phyloP scores from a whole-genome alignment of 2,329 filamentous ascomycete species.

The Myriosclerotinia duriaeana region DNA sequence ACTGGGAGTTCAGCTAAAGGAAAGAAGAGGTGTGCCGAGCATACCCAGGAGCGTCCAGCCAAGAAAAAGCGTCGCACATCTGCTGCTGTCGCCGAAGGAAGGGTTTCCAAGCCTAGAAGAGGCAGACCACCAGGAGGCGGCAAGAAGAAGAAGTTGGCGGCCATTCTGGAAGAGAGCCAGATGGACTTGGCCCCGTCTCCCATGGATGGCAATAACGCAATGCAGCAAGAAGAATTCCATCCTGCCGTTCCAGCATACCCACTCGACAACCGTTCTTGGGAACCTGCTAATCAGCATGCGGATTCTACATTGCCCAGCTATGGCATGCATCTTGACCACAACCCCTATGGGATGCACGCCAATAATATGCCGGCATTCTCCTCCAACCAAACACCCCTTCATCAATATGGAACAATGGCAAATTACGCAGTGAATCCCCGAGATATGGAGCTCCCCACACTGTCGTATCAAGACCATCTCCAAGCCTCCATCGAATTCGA shows the following conservation, averaged over 20 bases:
- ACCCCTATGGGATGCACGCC: not conserved
- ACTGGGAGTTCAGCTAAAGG: not conserved
- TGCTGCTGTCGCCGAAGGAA: not conserved
- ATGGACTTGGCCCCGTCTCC: not conserved
- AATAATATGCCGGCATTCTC: not conserved
- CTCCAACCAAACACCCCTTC: not conserved
- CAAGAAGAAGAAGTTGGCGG: constrained; percentile 12
- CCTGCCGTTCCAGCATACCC: not conserved
- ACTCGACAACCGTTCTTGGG: not conserved
- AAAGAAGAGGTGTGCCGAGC: not conserved
- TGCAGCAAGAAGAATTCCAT: not conserved
- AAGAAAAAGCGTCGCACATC: constrained; percentile 9
- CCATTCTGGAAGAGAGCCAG: not conserved
- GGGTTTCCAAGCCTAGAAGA: constrained; percentile 9
- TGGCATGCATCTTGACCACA: not conserved
- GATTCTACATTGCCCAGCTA: not conserved
- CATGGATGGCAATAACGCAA: not conserved
- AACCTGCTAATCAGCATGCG: not conserved
- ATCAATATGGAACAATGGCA: not conserved
- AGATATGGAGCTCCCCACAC: not conserved
- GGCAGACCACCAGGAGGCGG: constrained; percentile 9
- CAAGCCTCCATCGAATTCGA: constrained; percentile 9
- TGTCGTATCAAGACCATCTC: not conserved
- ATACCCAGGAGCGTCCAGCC: not conserved
- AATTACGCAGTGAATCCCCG: not conserved